Conservation (phyloP, 129 eudicot genomes). For the Pseudognaphalium luteoalbum region DNA sequence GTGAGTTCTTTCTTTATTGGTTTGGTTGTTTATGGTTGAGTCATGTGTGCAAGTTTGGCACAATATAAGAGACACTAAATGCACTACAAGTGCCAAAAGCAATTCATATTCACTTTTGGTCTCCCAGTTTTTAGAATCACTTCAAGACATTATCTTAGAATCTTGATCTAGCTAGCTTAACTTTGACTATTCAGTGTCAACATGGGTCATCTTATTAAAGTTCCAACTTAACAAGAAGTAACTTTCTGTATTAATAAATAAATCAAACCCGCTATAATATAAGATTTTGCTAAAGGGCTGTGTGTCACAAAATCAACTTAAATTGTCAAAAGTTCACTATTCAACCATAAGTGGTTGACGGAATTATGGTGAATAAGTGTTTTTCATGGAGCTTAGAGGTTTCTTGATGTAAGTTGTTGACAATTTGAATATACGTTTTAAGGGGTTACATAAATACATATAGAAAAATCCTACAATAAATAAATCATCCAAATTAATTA, state of each 20-base stretch:
- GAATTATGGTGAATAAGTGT: too few relatives aligned
- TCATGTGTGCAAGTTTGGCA: constrained; percentile 14
- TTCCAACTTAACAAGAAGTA: not conserved
- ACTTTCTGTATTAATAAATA: not conserved
- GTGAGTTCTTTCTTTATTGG: not conserved
- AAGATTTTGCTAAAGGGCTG: too few relatives aligned
- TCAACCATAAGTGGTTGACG: too few relatives aligned
- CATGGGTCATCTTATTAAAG: not conserved
- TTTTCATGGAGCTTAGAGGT: too few relatives aligned
- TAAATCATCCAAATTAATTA: too few relatives aligned
- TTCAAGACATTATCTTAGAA: constrained; percentile 34
- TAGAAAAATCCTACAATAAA: too few relatives aligned
- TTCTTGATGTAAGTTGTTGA: too few relatives aligned
- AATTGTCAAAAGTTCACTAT: too few relatives aligned
- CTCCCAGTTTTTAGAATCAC: constrained; percentile 37
- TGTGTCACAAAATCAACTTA: too few relatives aligned
- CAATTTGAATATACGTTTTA: too few relatives aligned
- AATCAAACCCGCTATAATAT: not conserved
- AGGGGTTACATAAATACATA: too few relatives aligned
- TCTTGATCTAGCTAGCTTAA: constrained; percentile 27
- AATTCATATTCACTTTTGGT: constrained; percentile 16
- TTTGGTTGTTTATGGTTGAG: not conserved
- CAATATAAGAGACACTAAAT: not conserved
- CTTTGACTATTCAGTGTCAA: constrained; percentile 10
- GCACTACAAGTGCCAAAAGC: not conserved